phyloP scores from a whole-genome alignment of 179 eudicot species.

The Spergularia azorica region DNA sequence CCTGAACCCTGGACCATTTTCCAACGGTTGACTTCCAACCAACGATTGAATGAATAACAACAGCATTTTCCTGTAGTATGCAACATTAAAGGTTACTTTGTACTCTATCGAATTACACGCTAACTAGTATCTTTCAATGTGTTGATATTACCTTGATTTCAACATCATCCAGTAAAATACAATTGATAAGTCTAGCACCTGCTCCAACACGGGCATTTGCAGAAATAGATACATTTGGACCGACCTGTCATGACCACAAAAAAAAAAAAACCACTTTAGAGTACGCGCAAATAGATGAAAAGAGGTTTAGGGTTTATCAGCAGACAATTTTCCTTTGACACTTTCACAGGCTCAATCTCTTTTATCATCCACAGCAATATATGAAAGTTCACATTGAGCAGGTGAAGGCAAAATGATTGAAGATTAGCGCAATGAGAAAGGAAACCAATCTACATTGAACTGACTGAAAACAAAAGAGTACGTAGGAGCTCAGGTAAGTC shows the following conservation, averaged over 20 bases:
- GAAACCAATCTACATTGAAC: neutral
- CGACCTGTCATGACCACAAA: conserved; percentile 57
- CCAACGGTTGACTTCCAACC: conserved; percentile 99
- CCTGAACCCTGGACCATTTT: conserved; percentile 98
- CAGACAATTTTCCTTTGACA: too few species aligned
- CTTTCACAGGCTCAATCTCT: too few species aligned
- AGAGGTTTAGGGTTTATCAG: neutral
- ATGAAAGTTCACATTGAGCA: too few species aligned
- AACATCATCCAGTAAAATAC: conserved; percentile 87
- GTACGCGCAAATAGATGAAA: neutral
- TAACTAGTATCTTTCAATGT: conserved; percentile 6
- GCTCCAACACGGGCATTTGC: conserved; percentile 96
- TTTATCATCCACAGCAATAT: too few species aligned
- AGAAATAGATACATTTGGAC: conserved; percentile 93
- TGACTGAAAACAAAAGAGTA: neutral
- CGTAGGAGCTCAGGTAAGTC: neutral
- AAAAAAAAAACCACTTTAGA: neutral
- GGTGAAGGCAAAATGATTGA: too few species aligned
- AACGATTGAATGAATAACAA: conserved; percentile 82
- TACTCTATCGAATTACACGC: neutral
- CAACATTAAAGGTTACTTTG: conserved; percentile 13
- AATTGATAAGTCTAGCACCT: conserved; percentile 85
- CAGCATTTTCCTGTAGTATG: conserved; percentile 82
- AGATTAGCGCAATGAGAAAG: too few species aligned
- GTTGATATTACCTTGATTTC: conserved; percentile 67